Percentiles rank a stretch among this genome's conserved stretches.
phyloP scores from a whole-genome alignment of 1,284 basidiomycete species.

The Cryptococcus deneoformans region DNA sequence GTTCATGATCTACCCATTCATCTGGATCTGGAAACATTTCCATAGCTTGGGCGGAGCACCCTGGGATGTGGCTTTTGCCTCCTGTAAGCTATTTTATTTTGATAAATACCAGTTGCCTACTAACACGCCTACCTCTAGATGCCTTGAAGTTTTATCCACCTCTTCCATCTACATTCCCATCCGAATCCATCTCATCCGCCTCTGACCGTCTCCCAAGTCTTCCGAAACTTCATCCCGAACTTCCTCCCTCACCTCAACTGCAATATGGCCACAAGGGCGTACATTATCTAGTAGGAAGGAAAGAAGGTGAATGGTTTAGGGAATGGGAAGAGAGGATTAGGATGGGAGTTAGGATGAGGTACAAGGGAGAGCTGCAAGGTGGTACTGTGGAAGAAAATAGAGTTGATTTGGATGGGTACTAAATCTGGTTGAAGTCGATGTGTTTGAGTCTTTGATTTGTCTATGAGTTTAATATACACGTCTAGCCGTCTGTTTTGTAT shows the following conservation, averaged over 20 bases:
- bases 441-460: too few species aligned
- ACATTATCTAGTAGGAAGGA: conserved; percentile 54
- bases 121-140: conserved; percentile 13
- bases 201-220: conserved; percentile 27
- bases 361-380: conserved; percentile 30
- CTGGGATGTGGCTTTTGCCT: conserved; percentile 24
- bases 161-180: conserved; percentile 36
- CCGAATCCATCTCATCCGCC: conserved; percentile 29
- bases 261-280: conserved; percentile 40
- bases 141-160: conserved; percentile 40
- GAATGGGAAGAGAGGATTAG: conserved; percentile 67
- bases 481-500: too few species aligned
- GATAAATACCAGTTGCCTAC: background rate
- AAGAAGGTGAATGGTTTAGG: conserved; percentile 73
- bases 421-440: background rate
- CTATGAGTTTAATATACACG: too few species aligned
- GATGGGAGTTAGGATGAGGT: conserved; percentile 53
- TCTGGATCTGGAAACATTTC: conserved; percentile 60
- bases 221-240: conserved; percentile 39
- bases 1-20: conserved; percentile 64
- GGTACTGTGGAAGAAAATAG: conserved; percentile 7
- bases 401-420: conserved; percentile 26
- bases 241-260: conserved; percentile 28
- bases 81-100: conserved; percentile 19
- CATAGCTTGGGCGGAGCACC: conserved; percentile 23